Evolutionary conservation across 1,284 basidiomycete genomes (phyloP).

Genomic region (Malassezia vespertilionis): DNA sequence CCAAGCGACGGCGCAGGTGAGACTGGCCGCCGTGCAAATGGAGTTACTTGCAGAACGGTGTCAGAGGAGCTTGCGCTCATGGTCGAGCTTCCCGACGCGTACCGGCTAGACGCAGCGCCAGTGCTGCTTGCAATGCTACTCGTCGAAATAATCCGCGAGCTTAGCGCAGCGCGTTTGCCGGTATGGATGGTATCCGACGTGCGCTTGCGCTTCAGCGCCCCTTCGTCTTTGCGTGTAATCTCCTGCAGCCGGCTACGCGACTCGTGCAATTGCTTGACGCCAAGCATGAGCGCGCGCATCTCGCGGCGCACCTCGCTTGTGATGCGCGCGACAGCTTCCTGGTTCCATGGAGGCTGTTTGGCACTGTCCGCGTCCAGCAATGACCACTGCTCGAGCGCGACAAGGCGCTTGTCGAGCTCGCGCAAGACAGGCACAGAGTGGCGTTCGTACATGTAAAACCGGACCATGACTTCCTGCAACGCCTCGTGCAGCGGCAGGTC

Average conservation of each 20-base stretch:
- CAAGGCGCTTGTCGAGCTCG: slow-evolving; percentile 36
- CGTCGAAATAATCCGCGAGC: too few species aligned
- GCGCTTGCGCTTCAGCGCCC: slow-evolving; percentile 9
- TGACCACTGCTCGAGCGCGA: slow-evolving; percentile 42
- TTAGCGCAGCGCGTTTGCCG: too few species aligned
- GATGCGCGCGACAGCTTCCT: slow-evolving; percentile 40
- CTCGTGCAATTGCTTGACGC: slow-evolving; percentile 31
- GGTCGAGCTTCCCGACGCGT: background rate
- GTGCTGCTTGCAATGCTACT: too few species aligned
- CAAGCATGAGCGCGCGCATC: slow-evolving; percentile 37
- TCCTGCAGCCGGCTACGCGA: slow-evolving; percentile 9
- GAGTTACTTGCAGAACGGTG: too few species aligned
- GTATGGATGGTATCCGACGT: slow-evolving; percentile 1
- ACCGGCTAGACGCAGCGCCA: background rate
- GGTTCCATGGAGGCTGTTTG: slow-evolving; percentile 26
- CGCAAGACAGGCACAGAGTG: slow-evolving; percentile 43
- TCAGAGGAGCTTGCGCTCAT: background rate
- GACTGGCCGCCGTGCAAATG: too few species aligned
- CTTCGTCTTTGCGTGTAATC: background rate
- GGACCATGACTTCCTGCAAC: slow-evolving; percentile 43
- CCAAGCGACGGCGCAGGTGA: too few species aligned
- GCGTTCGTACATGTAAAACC: slow-evolving; percentile 45
- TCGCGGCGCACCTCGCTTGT: slow-evolving; percentile 44
- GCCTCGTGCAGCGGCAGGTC: slow-evolving; percentile 32
- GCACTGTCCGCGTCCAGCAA: slow-evolving; percentile 22